Conservation (phyloP, 495 filamentous ascomycete species). For the Chaetomium tenue region DNA sequence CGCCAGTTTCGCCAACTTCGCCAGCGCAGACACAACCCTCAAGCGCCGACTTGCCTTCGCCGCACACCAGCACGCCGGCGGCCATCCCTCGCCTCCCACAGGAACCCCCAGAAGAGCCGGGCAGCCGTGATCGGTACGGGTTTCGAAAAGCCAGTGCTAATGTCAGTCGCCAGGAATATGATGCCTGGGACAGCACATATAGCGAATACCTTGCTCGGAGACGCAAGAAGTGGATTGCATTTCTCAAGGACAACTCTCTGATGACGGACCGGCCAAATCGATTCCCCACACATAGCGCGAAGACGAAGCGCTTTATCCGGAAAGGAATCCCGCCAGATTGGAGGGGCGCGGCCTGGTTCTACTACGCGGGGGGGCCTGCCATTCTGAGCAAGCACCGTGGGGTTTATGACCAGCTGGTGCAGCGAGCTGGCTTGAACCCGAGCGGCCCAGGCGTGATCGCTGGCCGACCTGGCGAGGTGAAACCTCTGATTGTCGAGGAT, state of each 20-base stretch:
- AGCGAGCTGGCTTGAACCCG: slow-evolving; percentile 38
- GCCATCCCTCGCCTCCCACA: slow-evolving; percentile 25
- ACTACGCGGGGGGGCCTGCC: slow-evolving; percentile 86
- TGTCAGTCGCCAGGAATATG: slow-evolving; percentile 71
- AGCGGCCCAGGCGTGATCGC: slow-evolving; percentile 23
- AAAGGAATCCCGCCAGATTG: slow-evolving; percentile 96
- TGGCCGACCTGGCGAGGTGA: slow-evolving; percentile 45
- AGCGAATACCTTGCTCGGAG: slow-evolving; percentile 65
- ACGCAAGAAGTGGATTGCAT: slow-evolving; percentile 73
- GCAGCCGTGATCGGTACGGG: slow-evolving; percentile 75
- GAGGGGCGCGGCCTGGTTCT: slow-evolving; percentile 95
- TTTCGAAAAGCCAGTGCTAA: slow-evolving; percentile 87
- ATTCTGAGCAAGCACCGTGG: slow-evolving; percentile 70
- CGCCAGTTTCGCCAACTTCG: slow-evolving; percentile 1
- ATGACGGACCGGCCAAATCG: slow-evolving; percentile 65
- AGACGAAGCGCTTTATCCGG: slow-evolving; percentile 83
- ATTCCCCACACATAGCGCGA: slow-evolving; percentile 77
- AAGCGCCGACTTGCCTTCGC: slow-evolving; percentile 4
- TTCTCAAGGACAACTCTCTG: slow-evolving; percentile 74
- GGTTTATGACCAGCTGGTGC: slow-evolving; percentile 68
- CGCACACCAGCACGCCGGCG: slow-evolving; percentile 23
- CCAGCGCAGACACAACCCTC: background rate
- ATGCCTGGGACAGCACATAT: slow-evolving; percentile 76
- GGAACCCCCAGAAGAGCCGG: slow-evolving; percentile 36
- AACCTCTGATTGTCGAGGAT: slow-evolving; percentile 74